Percentiles rank a stretch among this genome's conserved stretches.
Conservation (phyloP, 805 yeast species). For the Starmerella powellii region DNA sequence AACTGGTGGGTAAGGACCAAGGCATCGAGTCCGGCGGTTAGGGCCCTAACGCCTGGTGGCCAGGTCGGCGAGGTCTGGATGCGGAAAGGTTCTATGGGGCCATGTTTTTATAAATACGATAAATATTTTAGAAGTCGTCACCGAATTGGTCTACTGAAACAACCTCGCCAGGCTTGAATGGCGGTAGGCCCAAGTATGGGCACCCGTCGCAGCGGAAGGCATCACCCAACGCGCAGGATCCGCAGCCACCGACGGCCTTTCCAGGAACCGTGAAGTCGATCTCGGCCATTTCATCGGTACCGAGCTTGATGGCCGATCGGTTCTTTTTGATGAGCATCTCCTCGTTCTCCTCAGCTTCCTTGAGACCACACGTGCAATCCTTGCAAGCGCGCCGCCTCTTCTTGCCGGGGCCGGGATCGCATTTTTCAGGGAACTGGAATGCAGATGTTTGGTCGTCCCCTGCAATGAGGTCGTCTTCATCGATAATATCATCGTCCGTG, state of each 20-base stretch:
- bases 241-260: conserved; percentile 87
- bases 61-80: no score
- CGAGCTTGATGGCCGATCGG: conserved; percentile 45
- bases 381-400: conserved; percentile 88
- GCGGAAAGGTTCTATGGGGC: no score
- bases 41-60: no score
- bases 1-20: no score
- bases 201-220: conserved; percentile 98
- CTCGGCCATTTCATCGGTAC: conserved; percentile 66
- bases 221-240: conserved; percentile 93
- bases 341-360: conserved; percentile 59
- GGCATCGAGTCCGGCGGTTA: no score
- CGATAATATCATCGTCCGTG: conserved; percentile 30
- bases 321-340: conserved; percentile 35
- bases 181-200: conserved; percentile 93
- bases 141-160: conserved; percentile 48
- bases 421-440: conserved; percentile 47
- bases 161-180: conserved; percentile 94
- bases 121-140: conserved; percentile 21
- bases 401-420: conserved; percentile 38
- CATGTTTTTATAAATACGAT: background rate
- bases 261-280: conserved; percentile 95
- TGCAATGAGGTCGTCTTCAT: conserved; percentile 42
- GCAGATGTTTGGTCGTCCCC: conserved; percentile 35
- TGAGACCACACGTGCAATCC: conserved; percentile 95